phyloP scores from a whole-genome alignment of 2,329 filamentous ascomycete genomes.

The Plectosphaerella cucumerina region DNA sequence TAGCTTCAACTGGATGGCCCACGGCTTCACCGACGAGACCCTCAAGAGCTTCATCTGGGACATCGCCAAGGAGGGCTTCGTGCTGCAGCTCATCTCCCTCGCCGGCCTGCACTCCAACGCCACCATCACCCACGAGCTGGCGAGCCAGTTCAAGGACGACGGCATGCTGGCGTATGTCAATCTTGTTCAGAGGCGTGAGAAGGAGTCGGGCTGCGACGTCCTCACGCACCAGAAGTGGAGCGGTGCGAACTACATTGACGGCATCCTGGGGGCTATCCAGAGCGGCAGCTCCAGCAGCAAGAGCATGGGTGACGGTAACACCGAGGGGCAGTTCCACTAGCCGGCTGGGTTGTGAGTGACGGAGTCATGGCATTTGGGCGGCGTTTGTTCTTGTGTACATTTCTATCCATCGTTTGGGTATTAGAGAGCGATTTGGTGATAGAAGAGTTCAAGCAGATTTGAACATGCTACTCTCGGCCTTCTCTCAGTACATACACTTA shows the following conservation, averaged over 20 bases:
- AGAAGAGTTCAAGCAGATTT: no score
- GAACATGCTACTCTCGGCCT: no score
- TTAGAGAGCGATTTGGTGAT: no score
- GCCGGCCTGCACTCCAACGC: constrained; percentile 65
- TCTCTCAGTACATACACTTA: no score
- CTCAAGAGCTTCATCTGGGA: constrained; percentile 96
- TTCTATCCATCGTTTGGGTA: no score
- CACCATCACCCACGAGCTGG: constrained; percentile 67
- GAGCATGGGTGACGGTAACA: constrained; percentile 95
- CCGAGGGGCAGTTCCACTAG: constrained; percentile 63
- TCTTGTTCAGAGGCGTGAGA: constrained; percentile 82
- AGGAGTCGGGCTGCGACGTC: constrained; percentile 88
- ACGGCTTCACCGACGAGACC: constrained; percentile 80
- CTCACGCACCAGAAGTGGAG: constrained; percentile 90
- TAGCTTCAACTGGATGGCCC: constrained; percentile 97
- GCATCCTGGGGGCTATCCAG: constrained; percentile 84
- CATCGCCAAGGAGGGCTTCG: constrained; percentile 81
- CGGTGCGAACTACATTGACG: constrained; percentile 71
- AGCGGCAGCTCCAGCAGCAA: constrained; percentile 84
- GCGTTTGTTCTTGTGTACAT: no score
- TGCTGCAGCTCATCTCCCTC: constrained; percentile 63
- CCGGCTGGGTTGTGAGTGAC: no score
- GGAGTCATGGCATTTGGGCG: no score
- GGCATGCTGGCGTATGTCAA: constrained; percentile 99
- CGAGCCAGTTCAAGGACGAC: constrained; percentile 77